These are phyloP conservation scores for Alternaria infectoria DNA, from an alignment of 2,329 filamentous ascomycete species.

Conservation along the genomic window DNA sequence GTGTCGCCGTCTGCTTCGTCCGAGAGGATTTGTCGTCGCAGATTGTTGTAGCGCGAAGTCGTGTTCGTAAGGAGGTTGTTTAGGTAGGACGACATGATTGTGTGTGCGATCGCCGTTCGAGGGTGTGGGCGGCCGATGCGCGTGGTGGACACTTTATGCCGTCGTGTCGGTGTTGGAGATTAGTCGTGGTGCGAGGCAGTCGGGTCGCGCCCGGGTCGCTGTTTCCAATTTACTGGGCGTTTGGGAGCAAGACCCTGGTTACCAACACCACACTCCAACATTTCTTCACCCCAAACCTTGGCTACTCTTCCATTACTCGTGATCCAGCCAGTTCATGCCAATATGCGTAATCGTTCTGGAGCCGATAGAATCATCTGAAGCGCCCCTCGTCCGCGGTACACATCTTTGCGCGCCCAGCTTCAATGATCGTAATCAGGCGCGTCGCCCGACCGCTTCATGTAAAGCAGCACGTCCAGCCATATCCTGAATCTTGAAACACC, in stretches of 20 bases:
- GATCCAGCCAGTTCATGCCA: not conserved
- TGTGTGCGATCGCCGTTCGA: not conserved
- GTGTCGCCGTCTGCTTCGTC: slow-evolving; percentile 61
- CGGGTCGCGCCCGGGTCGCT: slow-evolving; percentile 9
- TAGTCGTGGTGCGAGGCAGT: slow-evolving; percentile 5
- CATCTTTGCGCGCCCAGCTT: not conserved
- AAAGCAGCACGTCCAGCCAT: not conserved
- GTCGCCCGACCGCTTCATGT: not conserved
- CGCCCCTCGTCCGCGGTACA: not conserved
- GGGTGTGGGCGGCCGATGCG: not conserved
- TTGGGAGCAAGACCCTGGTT: slow-evolving; percentile 11
- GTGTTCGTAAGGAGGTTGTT: slow-evolving; percentile 69
- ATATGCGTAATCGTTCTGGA: not conserved
- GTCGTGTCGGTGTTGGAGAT: slow-evolving; percentile 3
- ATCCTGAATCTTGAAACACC: slow-evolving; percentile 3
- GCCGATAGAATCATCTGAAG: not conserved
- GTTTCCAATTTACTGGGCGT: slow-evolving; percentile 21
- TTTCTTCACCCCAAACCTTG: not conserved
- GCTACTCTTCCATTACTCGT: not conserved
- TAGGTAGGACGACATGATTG: slow-evolving; percentile 72
- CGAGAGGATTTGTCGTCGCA: slow-evolving; percentile 71
- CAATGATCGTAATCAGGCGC: not conserved
- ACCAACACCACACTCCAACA: not conserved
- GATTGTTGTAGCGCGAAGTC: slow-evolving; percentile 63
- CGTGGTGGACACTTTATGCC: not conserved